Conservation (phyloP, 257 asterid species). For the Solanum microdontum region DNA sequence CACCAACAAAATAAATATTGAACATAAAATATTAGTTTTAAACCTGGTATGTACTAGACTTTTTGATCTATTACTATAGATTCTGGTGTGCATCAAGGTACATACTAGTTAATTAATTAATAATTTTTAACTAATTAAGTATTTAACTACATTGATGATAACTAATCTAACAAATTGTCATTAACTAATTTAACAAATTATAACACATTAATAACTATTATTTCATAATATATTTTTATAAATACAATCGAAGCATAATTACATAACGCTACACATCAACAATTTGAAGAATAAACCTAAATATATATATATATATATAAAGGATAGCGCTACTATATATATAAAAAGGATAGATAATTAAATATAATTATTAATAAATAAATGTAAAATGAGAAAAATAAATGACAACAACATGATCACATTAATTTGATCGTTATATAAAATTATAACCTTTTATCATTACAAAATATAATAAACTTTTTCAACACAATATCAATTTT, state of each 20-base stretch:
- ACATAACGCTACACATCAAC: too few species aligned
- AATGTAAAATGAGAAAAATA: too few species aligned
- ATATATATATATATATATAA: too few species aligned
- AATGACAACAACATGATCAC: too few species aligned
- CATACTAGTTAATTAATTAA: neutral
- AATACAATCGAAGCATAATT: too few species aligned
- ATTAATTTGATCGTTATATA: too few species aligned
- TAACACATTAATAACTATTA: neutral
- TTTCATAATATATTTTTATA: neutral
- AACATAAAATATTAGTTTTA: neutral
- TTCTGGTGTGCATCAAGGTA: neutral
- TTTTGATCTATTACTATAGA: neutral
- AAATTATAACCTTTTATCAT: neutral
- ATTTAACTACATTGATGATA: neutral
- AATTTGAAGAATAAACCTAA: too few species aligned
- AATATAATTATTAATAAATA: too few species aligned
- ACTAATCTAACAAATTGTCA: neutral
- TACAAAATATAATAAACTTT: too few species aligned
- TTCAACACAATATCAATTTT: too few species aligned
- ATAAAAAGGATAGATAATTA: too few species aligned
- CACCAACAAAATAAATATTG: neutral
- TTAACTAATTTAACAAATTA: neutral
- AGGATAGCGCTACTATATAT: too few species aligned
- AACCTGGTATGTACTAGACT: neutral
- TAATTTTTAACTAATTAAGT: neutral